phyloP scores from a whole-genome alignment of 495 filamentous ascomycete species.

The Barbatosphaeria neglecta region DNA sequence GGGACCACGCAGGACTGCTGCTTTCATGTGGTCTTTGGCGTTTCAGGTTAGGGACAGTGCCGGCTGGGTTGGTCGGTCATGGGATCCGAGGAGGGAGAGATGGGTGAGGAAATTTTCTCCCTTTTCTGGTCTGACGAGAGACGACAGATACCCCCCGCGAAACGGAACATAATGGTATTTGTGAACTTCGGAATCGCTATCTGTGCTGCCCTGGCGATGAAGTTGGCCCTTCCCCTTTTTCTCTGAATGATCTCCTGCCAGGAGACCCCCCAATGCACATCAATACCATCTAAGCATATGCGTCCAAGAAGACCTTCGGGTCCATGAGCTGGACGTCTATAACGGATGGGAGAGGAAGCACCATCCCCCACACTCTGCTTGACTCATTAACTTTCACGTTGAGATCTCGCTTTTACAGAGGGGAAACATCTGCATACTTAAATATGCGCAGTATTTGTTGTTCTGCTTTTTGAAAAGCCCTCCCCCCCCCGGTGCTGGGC shows the following conservation, averaged over 20 bases:
- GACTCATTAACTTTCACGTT: conserved; percentile 22
- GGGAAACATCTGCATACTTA: conserved; percentile 31
- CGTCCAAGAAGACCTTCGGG: conserved; percentile 36
- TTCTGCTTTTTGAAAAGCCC: background rate
- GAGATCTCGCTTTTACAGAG: conserved; percentile 34
- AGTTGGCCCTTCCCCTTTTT: background rate
- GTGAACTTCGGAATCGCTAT: too few relatives aligned
- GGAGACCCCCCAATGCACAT: background rate
- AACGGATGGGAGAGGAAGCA: conserved; percentile 58
- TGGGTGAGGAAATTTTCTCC: too few relatives aligned
- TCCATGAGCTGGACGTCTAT: conserved; percentile 63
- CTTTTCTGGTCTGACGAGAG: too few relatives aligned
- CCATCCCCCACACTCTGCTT: conserved; percentile 38
- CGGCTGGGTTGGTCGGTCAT: too few relatives aligned
- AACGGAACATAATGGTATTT: too few relatives aligned
- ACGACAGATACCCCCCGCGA: too few relatives aligned
- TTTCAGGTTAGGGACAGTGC: too few relatives aligned
- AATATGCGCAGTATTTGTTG: background rate
- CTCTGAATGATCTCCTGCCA: background rate
- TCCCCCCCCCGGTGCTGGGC: too few relatives aligned
- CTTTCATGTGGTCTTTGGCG: too few relatives aligned
- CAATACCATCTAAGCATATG: conserved; percentile 58
- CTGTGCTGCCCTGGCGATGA: too few relatives aligned
- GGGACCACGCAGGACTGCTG: too few relatives aligned
- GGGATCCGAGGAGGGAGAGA: too few relatives aligned